Conservation (phyloP, 2,329 filamentous ascomycete genomes). For the Curvularia sp. region DNA sequence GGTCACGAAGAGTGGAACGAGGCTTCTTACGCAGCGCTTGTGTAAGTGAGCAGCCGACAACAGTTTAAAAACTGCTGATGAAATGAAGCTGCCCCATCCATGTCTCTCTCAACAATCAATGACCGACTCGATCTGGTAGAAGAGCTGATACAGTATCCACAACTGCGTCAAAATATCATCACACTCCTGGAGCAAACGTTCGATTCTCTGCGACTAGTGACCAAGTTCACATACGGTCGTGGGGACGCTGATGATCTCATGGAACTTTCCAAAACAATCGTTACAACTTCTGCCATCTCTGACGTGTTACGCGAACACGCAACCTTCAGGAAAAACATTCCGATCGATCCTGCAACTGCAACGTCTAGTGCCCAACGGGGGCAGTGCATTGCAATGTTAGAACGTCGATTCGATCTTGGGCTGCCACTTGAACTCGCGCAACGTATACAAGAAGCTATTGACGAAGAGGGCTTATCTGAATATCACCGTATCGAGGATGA, state of each 20-base stretch:
- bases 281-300: slow-evolving; percentile 73
- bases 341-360: slow-evolving; percentile 13
- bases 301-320: slow-evolving; percentile 37
- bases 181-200: slow-evolving; percentile 75
- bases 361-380: slow-evolving; percentile 28
- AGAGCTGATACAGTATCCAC: slow-evolving; percentile 70
- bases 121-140: slow-evolving; percentile 82
- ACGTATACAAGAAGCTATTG: slow-evolving; percentile 79
- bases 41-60: slow-evolving; percentile 56
- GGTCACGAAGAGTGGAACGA: slow-evolving; percentile 87
- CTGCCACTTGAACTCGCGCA: slow-evolving; percentile 72
- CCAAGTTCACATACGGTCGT: slow-evolving; percentile 90
- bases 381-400: slow-evolving; percentile 52
- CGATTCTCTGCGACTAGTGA: slow-evolving; percentile 87
- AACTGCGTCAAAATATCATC: slow-evolving; percentile 74
- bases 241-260: slow-evolving; percentile 93
- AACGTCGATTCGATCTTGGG: slow-evolving; percentile 68
- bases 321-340: slow-evolving; percentile 26
- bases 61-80: slow-evolving; percentile 6
- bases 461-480: slow-evolving; percentile 87
- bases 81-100: slow-evolving; percentile 75
- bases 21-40: slow-evolving; percentile 84
- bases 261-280: slow-evolving; percentile 80
- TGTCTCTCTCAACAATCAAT: slow-evolving; percentile 80
- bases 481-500: slow-evolving; percentile 79